These are phyloP conservation scores for Atractiella rhizophila DNA, from an alignment of 768 basidiomycete species.

Conservation along the genomic window DNA sequence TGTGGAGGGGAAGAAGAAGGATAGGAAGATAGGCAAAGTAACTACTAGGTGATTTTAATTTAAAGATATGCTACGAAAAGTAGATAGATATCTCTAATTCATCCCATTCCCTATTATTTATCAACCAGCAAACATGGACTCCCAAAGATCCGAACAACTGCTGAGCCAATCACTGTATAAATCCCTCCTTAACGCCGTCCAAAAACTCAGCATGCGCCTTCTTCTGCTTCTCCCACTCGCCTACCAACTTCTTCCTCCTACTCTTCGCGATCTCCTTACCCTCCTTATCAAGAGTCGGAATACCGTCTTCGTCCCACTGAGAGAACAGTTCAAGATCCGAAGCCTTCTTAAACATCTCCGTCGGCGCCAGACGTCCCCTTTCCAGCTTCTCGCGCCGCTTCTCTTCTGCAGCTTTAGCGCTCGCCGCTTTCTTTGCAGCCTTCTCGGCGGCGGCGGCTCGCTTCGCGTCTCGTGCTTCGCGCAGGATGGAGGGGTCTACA, in stretches of 20 bases:
- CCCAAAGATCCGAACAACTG: no score
- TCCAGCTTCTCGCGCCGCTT: constrained; percentile 39
- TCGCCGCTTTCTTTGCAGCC: constrained; percentile 48
- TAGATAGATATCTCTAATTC: no score
- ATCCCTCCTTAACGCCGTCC: no score
- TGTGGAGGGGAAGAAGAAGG: no score
- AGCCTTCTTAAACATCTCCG: constrained; percentile 62
- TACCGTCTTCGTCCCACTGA: constrained; percentile 58
- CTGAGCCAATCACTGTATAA: no score
- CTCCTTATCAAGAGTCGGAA: constrained; percentile 60
- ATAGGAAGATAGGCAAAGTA: no score
- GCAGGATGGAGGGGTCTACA: constrained; percentile 52
- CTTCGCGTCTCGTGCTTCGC: constrained; percentile 72
- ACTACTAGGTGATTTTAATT: no score
- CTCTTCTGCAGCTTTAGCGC: no score
- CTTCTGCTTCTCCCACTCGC: constrained; percentile 45
- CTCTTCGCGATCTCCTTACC: constrained; percentile 69
- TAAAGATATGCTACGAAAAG: no score
- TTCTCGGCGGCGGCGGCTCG: constrained; percentile 47
- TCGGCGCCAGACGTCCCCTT: constrained; percentile 48
- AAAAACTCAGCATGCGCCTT: constrained; percentile 49
- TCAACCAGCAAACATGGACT: no score
- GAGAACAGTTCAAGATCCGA: constrained; percentile 44
- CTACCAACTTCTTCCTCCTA: constrained; percentile 45
- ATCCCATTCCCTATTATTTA: no score